Percentiles rank a stretch among this genome's conserved stretches.
Conservation (phyloP, 106 monocot genomes). For the Triglochin maritima region DNA sequence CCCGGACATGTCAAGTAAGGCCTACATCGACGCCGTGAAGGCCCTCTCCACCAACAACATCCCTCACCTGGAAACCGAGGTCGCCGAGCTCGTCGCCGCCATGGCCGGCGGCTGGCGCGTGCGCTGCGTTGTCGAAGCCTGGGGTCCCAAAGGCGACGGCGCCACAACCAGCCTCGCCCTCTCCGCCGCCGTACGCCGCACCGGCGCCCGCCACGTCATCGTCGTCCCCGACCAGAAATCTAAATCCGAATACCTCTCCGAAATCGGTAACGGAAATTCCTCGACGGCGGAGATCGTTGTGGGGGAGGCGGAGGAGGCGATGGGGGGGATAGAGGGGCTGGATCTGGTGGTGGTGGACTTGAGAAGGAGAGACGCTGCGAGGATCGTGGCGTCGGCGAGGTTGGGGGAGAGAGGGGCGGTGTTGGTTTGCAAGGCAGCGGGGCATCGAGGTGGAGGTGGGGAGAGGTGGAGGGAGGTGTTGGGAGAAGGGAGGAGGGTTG, state of each 20-base stretch:
- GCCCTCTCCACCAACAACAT: constrained; percentile 6
- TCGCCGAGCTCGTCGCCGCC: constrained; percentile 72
- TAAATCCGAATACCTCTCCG: constrained; percentile 3
- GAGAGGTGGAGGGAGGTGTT: constrained; percentile 19
- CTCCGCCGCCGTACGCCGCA: constrained; percentile 32
- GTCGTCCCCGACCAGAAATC: constrained; percentile 28
- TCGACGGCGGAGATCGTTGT: constrained; percentile 7
- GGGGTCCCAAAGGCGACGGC: constrained; percentile 1
- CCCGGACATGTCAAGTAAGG: constrained; percentile 66
- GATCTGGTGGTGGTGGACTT: constrained; percentile 74
- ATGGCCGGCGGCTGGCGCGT: constrained; percentile 86
- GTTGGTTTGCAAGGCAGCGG: constrained; percentile 35
- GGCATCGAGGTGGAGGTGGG: constrained; percentile 25
- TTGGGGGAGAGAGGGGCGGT: constrained; percentile 66
- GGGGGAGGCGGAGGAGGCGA: constrained; percentile 30
- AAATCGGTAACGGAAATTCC: background rate
- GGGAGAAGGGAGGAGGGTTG: constrained; percentile 49
- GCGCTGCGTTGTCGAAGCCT: constrained; percentile 50
- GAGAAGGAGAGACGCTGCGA: constrained; percentile 36
- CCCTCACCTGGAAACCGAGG: constrained; percentile 10
- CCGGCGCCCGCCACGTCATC: constrained; percentile 37
- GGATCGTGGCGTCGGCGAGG: constrained; percentile 33
- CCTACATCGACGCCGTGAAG: constrained; percentile 68
- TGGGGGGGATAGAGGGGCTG: constrained; percentile 33
- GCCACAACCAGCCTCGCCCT: constrained; percentile 31